Base-by-base conservation (phyloP, 768 basidiomycete genomes). In the Boletus sp. region DNA sequence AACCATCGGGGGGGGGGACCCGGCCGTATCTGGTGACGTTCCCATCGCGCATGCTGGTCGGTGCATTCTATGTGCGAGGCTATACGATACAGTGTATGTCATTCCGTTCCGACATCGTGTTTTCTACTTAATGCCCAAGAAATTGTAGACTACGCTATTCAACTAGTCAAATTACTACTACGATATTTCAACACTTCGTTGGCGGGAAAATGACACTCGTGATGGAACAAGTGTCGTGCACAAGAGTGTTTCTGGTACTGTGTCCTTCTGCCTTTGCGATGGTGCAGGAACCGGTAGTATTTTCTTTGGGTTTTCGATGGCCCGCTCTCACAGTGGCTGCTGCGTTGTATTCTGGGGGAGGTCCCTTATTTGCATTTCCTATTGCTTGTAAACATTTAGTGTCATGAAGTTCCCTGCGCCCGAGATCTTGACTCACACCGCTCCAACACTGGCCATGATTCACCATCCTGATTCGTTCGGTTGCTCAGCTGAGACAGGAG, bases 131-230 rank as follows among this genome's bases (percentile, higher is more conserved):
- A 33, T 42, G 44, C 50, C 20, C n/a, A n/a, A 41, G 20, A 17
- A 42, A 39, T 33, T 17, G 46, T 60, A 37, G 37, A 54, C 29
- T 65, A 53, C 41, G 28, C 37, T 57, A 49, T 53, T 46, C 47
- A 14, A 17, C 28, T 30, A 40, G 49, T 33, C n/a, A 10, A 5
- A 28, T 32, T 53, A 35, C 36, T 20, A 14, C 49, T 47, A 47
- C 6, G 30, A 54, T 55, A 52, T 44, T 57, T 39, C 20, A 50
- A 32, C 8, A 41, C 8, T 35, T 41, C 14, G 8, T 30, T 46
- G n/a, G 51, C 12, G 1, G 35, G 29, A n/a, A 37, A 20, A 46
- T 36, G n/a, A 47, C 40, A 9, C 29, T 46, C 17, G 29, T 44
- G 42, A 18, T 24, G 24, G 20, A 14, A 24, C 24, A 24, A 2